Evolutionary conservation across 2,329 filamentous ascomycete species (phyloP).

Genomic region (Tolypocladium inflatum): DNA sequence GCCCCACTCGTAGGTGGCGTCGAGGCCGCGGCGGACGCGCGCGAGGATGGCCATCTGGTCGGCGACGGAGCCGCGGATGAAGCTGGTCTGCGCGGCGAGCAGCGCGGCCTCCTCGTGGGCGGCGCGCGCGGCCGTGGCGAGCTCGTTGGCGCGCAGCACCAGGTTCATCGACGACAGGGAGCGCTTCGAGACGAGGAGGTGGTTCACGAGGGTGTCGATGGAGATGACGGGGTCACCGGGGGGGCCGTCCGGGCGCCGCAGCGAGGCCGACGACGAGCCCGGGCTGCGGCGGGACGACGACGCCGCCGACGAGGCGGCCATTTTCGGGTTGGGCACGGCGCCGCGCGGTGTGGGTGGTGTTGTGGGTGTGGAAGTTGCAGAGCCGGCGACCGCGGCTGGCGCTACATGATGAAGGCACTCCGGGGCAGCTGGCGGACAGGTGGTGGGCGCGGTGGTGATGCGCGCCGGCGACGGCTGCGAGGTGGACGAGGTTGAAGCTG

Average conservation of each 20-base stretch:
- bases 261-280: slow-evolving; percentile 24
- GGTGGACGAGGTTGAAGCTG: neutral
- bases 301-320: slow-evolving; percentile 24
- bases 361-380: neutral
- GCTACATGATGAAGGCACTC: slow-evolving; percentile 2
- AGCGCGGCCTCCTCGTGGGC: slow-evolving; percentile 73
- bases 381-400: neutral
- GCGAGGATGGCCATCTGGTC: slow-evolving; percentile 45
- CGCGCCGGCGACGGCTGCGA: neutral
- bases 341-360: neutral
- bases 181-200: slow-evolving; percentile 80
- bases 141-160: slow-evolving; percentile 78
- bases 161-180: slow-evolving; percentile 76
- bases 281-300: slow-evolving; percentile 25
- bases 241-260: slow-evolving; percentile 17
- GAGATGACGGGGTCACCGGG: slow-evolving; percentile 13
- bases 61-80: slow-evolving; percentile 52
- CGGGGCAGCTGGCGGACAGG: neutral
- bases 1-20: slow-evolving; percentile 46
- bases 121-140: slow-evolving; percentile 65
- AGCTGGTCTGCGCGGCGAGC: slow-evolving; percentile 59
- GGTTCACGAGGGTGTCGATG: slow-evolving; percentile 71
- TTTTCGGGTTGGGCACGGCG: neutral
- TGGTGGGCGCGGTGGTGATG: neutral
- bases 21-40: slow-evolving; percentile 40